Conservation (phyloP, 208 protist species). For the Crithidia fasciculata region DNA sequence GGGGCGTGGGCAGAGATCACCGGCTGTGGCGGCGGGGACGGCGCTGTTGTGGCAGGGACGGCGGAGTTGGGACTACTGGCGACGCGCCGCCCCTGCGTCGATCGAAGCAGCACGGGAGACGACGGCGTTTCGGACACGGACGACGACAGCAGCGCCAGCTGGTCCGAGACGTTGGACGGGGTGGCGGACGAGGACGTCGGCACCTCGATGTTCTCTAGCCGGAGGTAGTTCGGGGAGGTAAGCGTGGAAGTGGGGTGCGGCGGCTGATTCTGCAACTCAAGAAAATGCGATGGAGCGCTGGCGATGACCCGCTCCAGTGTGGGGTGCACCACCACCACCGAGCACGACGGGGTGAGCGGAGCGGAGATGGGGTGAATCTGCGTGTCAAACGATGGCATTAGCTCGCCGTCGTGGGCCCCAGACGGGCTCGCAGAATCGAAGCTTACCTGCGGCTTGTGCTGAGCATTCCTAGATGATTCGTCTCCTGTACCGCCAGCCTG, state of each 20-base stretch:
- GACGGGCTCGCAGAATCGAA: neutral
- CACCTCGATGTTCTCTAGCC: constrained; percentile 10
- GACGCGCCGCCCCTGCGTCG: neutral
- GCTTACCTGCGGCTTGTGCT: neutral
- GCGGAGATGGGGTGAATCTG: neutral
- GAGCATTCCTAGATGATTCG: neutral
- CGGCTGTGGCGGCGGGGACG: neutral
- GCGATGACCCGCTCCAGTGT: constrained; percentile 10
- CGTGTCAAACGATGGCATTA: constrained; percentile 13
- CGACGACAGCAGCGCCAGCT: neutral
- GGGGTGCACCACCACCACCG: constrained; percentile 33
- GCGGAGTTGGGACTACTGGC: neutral
- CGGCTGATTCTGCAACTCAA: neutral
- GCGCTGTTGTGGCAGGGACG: neutral
- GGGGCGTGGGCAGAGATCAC: neutral
- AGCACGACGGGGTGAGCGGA: constrained; percentile 9
- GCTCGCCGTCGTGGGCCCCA: neutral
- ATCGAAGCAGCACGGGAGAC: constrained; percentile 1
- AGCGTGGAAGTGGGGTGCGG: neutral
- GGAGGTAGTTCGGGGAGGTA: constrained; percentile 4
- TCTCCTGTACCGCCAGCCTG: neutral
- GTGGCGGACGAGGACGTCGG: constrained; percentile 5
- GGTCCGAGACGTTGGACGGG: constrained; percentile 4
- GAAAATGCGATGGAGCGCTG: neutral
- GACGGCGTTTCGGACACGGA: constrained; percentile 1